Base-by-base conservation (phyloP, 23 red algal genomes). In the Gracilaria gracilis region DNA sequence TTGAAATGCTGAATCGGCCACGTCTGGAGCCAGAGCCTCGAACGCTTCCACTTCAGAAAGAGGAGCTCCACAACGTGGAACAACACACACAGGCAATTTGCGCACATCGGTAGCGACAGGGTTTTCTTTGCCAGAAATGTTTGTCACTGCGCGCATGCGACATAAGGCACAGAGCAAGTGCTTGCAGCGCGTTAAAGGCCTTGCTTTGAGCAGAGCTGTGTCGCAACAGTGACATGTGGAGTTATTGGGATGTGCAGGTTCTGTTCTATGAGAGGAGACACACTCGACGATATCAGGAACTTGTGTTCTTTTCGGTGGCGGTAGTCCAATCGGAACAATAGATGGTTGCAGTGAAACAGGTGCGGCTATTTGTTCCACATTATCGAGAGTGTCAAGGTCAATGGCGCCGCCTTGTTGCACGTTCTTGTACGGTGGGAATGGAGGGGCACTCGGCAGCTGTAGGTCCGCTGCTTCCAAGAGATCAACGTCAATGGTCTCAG, bases 1-100 rank as follows among this genome's bases (percentile, higher is more conserved):
- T 25, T 27, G 80, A 35, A 94, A 75, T 9, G 47, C 39, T 20
- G 34, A 39, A 67, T 94, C 91, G 4, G 71, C 81, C 1, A 86
- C 82, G 15, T 54, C 42, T 35, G 81, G 54, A 29, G 36, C 75
- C 23, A 94, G 82, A 17, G 81, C 81, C 34, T 54, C 53, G n/a
- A 75, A 28, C 6, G 73, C 72, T 51, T 94, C 91, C 0, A 67
- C 71, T 16, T 57, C 27, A 7, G 73, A 58, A 32, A 94, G 49
- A 59, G 91, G 91, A 16, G 91, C 91, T 29, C 59, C 59, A 62
- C 59, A 62, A 24, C 59, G 27, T 1, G 59, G 27, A 31, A 73
- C 67, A 16, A 73, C 67, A 20, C 67, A 73, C 7, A 37, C 67
- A 73, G 34, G 67, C 4, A 73, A 35, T 8, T 20, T 37, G 35